Evolutionary conservation across 1,284 basidiomycete species (phyloP).

Genomic region (Omphalotus olearius): DNA sequence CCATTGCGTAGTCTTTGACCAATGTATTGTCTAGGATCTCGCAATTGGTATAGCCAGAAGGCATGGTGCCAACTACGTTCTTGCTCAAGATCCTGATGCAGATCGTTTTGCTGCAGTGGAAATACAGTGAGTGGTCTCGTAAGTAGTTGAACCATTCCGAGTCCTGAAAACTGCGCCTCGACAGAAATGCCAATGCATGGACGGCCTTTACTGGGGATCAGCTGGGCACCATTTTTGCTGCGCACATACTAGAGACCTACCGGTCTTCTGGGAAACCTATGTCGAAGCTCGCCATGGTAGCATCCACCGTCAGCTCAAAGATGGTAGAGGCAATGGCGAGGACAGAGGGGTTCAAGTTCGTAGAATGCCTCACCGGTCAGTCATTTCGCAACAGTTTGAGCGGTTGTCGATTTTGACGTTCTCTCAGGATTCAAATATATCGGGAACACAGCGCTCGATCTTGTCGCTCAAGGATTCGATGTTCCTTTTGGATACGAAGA

Average conservation of each 20-base stretch:
- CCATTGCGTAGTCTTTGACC: not conserved
- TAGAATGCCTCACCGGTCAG: conserved; percentile 78
- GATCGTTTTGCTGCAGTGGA: conserved; percentile 84
- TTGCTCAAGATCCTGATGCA: conserved; percentile 85
- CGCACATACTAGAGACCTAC: conserved; percentile 54
- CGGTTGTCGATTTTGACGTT: not conserved
- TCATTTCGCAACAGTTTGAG: not conserved
- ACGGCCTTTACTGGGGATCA: conserved; percentile 81
- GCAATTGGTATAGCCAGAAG: conserved; percentile 59
- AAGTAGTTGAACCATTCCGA: not conserved
- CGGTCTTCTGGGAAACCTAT: conserved; percentile 57
- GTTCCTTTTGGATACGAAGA: conserved; percentile 86
- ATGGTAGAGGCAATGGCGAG: conserved; percentile 77
- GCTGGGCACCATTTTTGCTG: conserved; percentile 73
- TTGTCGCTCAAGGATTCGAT: conserved; percentile 62
- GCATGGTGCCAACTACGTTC: conserved; percentile 52
- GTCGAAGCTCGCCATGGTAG: conserved; percentile 73
- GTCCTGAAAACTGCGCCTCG: not conserved
- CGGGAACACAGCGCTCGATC: conserved; percentile 70
- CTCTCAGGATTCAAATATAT: conserved; percentile 76
- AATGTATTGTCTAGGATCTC: conserved; percentile 45
- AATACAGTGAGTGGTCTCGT: conserved; percentile 39
- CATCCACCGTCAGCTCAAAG: conserved; percentile 85
- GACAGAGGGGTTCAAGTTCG: conserved; percentile 75
- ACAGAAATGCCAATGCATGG: conserved; percentile 57